Evolutionary conservation across 2,329 filamentous ascomycete species (phyloP), one percentile per base, ranked within the genome.

Genomic region (Fusarium haematococcum): DNA sequence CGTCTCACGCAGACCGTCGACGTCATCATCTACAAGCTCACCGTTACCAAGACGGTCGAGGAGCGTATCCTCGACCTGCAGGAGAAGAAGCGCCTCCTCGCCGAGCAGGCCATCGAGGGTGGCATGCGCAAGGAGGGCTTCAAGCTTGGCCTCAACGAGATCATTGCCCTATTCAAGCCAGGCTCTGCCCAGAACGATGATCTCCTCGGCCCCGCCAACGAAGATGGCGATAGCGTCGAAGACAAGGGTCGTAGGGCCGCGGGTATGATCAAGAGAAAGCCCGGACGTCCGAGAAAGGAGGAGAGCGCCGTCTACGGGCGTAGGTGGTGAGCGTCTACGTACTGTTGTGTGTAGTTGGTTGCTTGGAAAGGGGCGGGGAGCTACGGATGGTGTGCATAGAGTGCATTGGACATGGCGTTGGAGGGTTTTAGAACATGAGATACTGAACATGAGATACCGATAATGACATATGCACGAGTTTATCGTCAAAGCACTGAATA

Each of bases 1-100:
- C 95, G 97, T n/a, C 92, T 99, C 63, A 98, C 97, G 45, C 97
- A 99, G 84, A 98, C 95, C 2, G 89, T 96, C 45, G 95, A 98
- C 80, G 97, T 99, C 37, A 91, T 96, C 65, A 95, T 99, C 73
- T 99, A 98, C 87, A 97, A 97, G 79, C 90, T 99, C 78, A 98
- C 95, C 3, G 92, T 99, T 70, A 90, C 91, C 75, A 89, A 93
- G 75, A 95, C 93, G 0, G 96, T 99, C 65, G 97, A 99, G 86
- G 95, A 96, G 83, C 91, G 95, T 67, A 99, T 99, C 78, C 86
- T 98, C n/a, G 94, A 94, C 70, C 89, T 99, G 25, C 97, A 99
- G 84, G 93, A 98, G 73, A 95, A 95, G 83, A 99, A 99, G 86
- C 91, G 97, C 13, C 91, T 95, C 77, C 89, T 99, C 14, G 96